Percentiles rank a stretch among this genome's conserved stretches.
phyloP scores from a whole-genome alignment of 106 monocot species.

The Dactylorhiza incarnata region DNA sequence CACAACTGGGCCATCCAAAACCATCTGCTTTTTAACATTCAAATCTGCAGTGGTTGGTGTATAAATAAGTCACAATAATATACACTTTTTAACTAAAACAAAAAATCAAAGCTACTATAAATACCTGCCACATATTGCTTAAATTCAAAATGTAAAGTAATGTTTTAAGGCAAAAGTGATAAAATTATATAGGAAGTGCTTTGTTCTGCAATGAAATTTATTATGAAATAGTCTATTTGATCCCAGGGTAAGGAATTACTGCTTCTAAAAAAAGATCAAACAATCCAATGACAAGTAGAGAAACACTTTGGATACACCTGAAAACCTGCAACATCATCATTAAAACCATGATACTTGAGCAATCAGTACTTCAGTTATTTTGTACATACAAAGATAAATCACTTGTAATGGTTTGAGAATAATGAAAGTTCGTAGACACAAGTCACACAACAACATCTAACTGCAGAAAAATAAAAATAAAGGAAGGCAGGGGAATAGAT shows the following conservation, averaged over 20 bases:
- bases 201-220: neutral
- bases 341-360: too few relatives aligned
- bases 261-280: too few relatives aligned
- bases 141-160: neutral
- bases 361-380: neutral
- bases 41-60: constrained; percentile 35
- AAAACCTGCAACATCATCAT: too few relatives aligned
- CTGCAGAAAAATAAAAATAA: neutral
- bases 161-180: neutral
- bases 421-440: neutral
- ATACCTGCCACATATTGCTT: neutral
- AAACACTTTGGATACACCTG: too few relatives aligned
- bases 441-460: neutral
- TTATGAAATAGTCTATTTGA: neutral
- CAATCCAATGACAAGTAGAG: too few relatives aligned
- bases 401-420: neutral
- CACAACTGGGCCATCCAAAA: constrained; percentile 97
- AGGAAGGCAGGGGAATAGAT: neutral
- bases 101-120: neutral
- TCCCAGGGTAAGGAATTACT: too few relatives aligned
- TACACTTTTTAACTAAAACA: neutral
- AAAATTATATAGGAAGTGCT: neutral
- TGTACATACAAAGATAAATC: too few relatives aligned
- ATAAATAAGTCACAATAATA: constrained; percentile 4
- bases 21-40: constrained; percentile 69